Percentiles rank a stretch among this genome's conserved stretches.
phyloP scores from a whole-genome alignment of 257 asterid genomes.

The Catharanthus roseus region DNA sequence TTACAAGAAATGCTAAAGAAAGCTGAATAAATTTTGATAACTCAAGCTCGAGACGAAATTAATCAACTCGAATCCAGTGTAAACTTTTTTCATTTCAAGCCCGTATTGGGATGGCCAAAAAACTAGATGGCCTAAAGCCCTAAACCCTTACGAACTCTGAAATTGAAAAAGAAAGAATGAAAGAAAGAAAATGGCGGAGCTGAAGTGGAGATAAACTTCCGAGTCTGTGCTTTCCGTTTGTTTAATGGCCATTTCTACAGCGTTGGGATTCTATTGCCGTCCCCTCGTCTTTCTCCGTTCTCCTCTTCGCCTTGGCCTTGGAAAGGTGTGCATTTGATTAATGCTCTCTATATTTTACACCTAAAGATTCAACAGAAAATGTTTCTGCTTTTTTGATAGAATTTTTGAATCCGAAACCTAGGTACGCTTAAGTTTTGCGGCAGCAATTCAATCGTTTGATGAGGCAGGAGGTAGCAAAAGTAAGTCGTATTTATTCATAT shows the following conservation, averaged over 20 bases:
- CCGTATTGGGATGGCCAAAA: too few relatives aligned
- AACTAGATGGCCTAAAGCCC: too few relatives aligned
- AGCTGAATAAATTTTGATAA: too few relatives aligned
- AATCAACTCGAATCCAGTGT: too few relatives aligned
- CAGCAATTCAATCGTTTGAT: slow-evolving; percentile 58
- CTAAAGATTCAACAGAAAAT: background rate
- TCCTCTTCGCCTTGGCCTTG: slow-evolving; percentile 34
- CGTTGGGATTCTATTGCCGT: slow-evolving; percentile 51
- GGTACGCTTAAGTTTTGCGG: slow-evolving; percentile 42
- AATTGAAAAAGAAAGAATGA: background rate
- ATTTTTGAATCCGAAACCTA: background rate
- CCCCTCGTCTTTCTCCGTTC: slow-evolving; percentile 35
- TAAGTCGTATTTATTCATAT: slow-evolving; percentile 13
- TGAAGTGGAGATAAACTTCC: background rate
- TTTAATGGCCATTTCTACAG: slow-evolving; percentile 53
- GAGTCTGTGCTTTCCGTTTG: background rate
- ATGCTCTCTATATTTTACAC: background rate
- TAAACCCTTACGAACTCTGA: background rate
- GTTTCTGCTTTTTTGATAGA: background rate
- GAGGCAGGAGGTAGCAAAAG: slow-evolving; percentile 46
- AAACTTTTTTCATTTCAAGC: too few relatives aligned
- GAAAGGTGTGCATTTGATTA: background rate
- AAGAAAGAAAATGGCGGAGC: background rate
- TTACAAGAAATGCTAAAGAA: too few relatives aligned
- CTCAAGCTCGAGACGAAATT: too few relatives aligned